phyloP scores from a whole-genome alignment of 768 basidiomycete genomes.

The Crucibulum laeve region DNA sequence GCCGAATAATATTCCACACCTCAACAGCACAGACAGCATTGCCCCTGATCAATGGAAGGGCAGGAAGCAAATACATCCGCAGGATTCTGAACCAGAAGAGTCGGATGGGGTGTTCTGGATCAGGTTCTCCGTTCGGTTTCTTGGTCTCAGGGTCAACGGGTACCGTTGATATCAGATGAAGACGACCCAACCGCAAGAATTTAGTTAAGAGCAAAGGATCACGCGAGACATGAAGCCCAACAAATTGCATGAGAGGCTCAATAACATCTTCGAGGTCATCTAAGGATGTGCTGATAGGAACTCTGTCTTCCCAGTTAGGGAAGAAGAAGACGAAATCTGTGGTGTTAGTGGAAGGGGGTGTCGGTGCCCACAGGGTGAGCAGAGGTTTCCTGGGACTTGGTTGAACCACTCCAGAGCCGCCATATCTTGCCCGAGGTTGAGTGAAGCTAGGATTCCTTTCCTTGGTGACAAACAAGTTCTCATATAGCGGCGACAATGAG shows the following conservation, averaged over 20 bases:
- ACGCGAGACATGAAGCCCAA: constrained; percentile 78
- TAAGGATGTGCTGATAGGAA: constrained; percentile 59
- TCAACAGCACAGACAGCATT: constrained; percentile 90
- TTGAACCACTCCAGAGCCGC: constrained; percentile 47
- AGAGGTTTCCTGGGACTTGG: constrained; percentile 55
- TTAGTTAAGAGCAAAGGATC: constrained; percentile 76
- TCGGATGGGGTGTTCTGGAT: constrained; percentile 57
- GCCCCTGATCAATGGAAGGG: constrained; percentile 77
- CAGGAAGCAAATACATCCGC: constrained; percentile 80
- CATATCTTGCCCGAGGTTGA: constrained; percentile 61
- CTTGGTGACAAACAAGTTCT: constrained; percentile 44
- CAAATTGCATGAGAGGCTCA: constrained; percentile 74
- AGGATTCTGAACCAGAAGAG: constrained; percentile 82
- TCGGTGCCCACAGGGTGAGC: constrained; percentile 76
- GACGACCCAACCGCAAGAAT: constrained; percentile 72
- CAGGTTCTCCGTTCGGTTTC: constrained; percentile 48
- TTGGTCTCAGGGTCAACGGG: constrained; percentile 58
- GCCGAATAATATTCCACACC: constrained; percentile 85
- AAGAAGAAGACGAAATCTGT: constrained; percentile 91
- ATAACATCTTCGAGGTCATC: constrained; percentile 75
- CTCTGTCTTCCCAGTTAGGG: constrained; percentile 70
- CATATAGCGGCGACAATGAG: constrained; percentile 69
- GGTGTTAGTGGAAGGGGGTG: constrained; percentile 70
- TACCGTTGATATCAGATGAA: constrained; percentile 52
- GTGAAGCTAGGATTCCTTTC: constrained; percentile 60